Conservation (phyloP, 495 filamentous ascomycete genomes). For the Penicillium canariense region DNA sequence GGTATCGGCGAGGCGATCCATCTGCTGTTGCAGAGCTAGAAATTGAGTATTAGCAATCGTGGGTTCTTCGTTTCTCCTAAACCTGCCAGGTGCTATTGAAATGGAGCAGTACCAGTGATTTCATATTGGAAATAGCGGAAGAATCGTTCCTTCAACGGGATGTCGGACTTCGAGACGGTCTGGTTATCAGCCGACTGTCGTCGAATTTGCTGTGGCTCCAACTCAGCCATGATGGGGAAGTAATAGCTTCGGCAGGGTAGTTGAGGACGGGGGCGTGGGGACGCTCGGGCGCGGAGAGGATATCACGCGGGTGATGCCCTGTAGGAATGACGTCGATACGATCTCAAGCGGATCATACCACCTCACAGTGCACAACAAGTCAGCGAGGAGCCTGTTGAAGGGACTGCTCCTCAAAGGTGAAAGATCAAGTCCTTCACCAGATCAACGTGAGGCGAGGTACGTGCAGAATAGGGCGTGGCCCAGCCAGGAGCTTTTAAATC, state of each 20-base stretch:
- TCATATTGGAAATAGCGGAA: slow-evolving; percentile 75
- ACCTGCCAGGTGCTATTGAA: not conserved
- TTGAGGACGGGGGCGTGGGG: not conserved
- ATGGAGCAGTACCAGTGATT: slow-evolving; percentile 54
- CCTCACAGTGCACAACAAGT: slow-evolving; percentile 15
- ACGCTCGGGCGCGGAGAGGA: not conserved
- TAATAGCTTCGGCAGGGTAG: not conserved
- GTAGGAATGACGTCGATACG: slow-evolving; percentile 30
- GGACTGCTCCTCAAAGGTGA: not conserved
- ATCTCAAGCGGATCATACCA: slow-evolving; percentile 23
- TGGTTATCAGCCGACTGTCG: slow-evolving; percentile 44
- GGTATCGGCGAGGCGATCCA: slow-evolving; percentile 52
- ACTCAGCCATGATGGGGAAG: slow-evolving; percentile 31
- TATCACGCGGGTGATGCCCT: slow-evolving; percentile 15
- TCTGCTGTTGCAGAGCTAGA: slow-evolving; percentile 60
- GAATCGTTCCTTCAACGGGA: slow-evolving; percentile 66
- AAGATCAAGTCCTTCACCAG: not conserved
- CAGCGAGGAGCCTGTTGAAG: not conserved
- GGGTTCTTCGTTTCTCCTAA: not conserved
- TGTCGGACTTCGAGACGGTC: slow-evolving; percentile 40
- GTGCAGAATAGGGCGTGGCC: not conserved
- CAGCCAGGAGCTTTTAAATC: slow-evolving; percentile 9
- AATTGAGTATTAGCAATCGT: not conserved
- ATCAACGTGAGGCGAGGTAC: not conserved
- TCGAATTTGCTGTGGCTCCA: slow-evolving; percentile 30